Base-by-base conservation (phyloP, 2,329 filamentous ascomycete species). In the Penicillium sp. region DNA sequence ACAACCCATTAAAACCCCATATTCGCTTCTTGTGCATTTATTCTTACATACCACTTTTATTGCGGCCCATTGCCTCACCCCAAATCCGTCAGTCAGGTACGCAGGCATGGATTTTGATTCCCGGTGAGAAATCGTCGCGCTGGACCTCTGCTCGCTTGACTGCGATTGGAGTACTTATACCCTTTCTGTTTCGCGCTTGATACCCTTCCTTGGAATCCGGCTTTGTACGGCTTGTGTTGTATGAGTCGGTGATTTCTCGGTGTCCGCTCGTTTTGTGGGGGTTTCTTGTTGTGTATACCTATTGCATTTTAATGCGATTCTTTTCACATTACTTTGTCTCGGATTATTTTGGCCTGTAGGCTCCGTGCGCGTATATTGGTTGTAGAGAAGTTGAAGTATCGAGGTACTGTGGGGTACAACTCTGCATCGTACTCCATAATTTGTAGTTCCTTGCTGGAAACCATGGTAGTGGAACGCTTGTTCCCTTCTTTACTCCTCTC, bases 1-100 rank as follows among this genome's bases (percentile, higher is more conserved):
- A 46, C 53, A 30, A 33, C 24, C 27, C 8, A 9, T 27, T 56
- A 46, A 54, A 44, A 39, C 36, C 33, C 45, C 2, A 27, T 33
- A 13, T 57, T 57, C 56, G 31, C 54, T 69, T 45, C 56, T 66
- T 55, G 53, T 63, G 25, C 9, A 62, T 54, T 49, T 53, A 45
- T 51, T 56, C 13, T 55, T 44, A 59, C 51, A 44, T 48, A 41
- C 46, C 50, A 50, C 48, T 35, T 41, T 45, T 47, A 13, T 18
- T 22, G 35, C 18, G 9, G 35, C 18, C 9, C 8, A 5, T 38
- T 20, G 20, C 35, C 35, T 22, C 35, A 5, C 28, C 11, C 11
- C 9, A 13, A 20, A 36, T 36, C 9, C 35, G 10, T 20, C 18
- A 30, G 35, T 38, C 35, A 38, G 35, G 16, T 20, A 20, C 16